Conservation (phyloP, 2,329 filamentous ascomycete genomes). For the Hymenoscyphus fructigenus region DNA sequence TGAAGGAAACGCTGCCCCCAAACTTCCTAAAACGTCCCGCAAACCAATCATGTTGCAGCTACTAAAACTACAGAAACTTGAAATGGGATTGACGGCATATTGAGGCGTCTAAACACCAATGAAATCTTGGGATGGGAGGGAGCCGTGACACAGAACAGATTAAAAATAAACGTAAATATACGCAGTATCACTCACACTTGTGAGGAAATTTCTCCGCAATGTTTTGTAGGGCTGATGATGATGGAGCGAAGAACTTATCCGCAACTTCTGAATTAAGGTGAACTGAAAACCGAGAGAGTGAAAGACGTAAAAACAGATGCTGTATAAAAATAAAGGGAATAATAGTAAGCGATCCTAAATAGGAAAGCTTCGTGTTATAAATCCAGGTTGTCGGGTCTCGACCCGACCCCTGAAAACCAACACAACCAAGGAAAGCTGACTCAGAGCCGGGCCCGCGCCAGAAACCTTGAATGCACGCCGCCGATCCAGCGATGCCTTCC, state of each 20-base stretch:
- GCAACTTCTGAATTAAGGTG: neutral
- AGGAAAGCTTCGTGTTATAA: too few relatives aligned
- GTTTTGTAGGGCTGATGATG: neutral
- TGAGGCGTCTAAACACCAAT: neutral
- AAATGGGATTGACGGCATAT: neutral
- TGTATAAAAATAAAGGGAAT: too few relatives aligned
- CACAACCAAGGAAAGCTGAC: neutral
- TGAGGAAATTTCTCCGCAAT: neutral
- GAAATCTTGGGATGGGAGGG: neutral
- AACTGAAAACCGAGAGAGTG: too few relatives aligned
- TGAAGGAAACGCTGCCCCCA: neutral
- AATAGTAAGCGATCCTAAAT: too few relatives aligned
- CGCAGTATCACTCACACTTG: neutral
- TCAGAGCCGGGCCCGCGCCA: too few relatives aligned
- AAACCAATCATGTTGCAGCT: neutral
- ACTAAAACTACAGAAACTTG: neutral
- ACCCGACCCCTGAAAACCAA: too few relatives aligned
- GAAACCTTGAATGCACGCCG: neutral
- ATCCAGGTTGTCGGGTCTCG: too few relatives aligned
- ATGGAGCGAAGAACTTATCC: neutral
- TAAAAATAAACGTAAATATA: neutral
- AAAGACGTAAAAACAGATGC: too few relatives aligned
- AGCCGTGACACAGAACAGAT: neutral
- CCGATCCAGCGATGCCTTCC: slow-evolving; percentile 1
- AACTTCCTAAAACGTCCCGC: neutral